phyloP scores from a whole-genome alignment of 1,284 basidiomycete species.

The Pseudozyma hubeiensis region DNA sequence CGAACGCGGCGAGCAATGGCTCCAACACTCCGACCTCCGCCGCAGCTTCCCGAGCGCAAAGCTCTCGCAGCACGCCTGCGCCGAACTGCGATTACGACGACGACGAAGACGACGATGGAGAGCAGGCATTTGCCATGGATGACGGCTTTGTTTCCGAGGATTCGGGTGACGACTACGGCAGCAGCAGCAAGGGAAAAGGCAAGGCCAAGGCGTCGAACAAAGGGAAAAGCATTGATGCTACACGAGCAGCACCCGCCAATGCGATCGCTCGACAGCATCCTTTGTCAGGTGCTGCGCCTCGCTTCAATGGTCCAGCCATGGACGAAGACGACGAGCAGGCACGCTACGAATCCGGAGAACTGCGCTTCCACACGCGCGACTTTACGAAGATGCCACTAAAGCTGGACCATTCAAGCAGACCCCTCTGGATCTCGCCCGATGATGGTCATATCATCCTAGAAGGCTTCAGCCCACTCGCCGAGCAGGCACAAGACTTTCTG shows the following conservation, averaged over 20 bases:
- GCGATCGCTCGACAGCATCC: slow-evolving; percentile 42
- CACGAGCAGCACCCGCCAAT: slow-evolving; percentile 5
- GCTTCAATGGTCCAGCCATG: slow-evolving; percentile 40
- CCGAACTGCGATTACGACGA: slow-evolving; percentile 12
- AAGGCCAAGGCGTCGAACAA: slow-evolving; percentile 19
- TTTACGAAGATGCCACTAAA: slow-evolving; percentile 66
- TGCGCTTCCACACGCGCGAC: slow-evolving; percentile 79
- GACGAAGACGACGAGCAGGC: slow-evolving; percentile 48
- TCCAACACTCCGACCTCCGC: slow-evolving; percentile 28
- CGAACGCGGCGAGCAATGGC: slow-evolving; percentile 20
- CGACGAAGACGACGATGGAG: slow-evolving; percentile 32
- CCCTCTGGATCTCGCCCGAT: slow-evolving; percentile 68
- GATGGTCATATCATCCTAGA: slow-evolving; percentile 67
- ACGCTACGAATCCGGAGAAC: slow-evolving; percentile 39
- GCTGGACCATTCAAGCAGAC: slow-evolving; percentile 62
- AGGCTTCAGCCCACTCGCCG: slow-evolving; percentile 80
- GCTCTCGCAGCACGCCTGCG: slow-evolving; percentile 21
- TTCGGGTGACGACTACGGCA: slow-evolving; percentile 42
- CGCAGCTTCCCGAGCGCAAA: slow-evolving; percentile 33
- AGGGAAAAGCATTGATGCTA: slow-evolving; percentile 5
- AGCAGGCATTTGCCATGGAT: slow-evolving; percentile 39
- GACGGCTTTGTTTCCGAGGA: slow-evolving; percentile 47
- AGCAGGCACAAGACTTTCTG: slow-evolving; percentile 97
- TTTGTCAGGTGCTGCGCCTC: slow-evolving; percentile 43
- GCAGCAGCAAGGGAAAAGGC: slow-evolving; percentile 10